Conservation (phyloP, 495 filamentous ascomycete genomes). For the Xylaria longipes region DNA sequence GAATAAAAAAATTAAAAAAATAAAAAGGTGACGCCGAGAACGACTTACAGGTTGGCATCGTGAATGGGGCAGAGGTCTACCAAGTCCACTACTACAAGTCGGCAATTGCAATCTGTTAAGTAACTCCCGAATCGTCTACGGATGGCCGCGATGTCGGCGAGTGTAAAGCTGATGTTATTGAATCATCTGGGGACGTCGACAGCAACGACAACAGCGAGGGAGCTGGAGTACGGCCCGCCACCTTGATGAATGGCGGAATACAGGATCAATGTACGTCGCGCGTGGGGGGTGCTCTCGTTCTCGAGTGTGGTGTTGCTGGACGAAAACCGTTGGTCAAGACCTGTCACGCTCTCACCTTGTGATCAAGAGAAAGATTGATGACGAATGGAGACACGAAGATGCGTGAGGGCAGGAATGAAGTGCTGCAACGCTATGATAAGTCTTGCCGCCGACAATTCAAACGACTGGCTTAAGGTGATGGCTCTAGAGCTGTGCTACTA, state of each 20-base stretch:
- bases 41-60: constrained; percentile 71
- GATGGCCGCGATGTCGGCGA: constrained; percentile 36
- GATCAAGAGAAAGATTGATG: not conserved
- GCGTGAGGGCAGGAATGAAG: not conserved
- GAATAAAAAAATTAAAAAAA: not conserved
- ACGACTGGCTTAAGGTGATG: constrained; percentile 5
- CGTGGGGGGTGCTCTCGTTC: not conserved
- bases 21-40: not conserved
- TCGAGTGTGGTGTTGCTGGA: not conserved
- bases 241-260: constrained; percentile 23
- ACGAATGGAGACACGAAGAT: not conserved
- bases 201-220: constrained; percentile 1
- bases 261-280: not conserved
- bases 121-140: constrained; percentile 49
- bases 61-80: constrained; percentile 22
- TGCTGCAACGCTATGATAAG: constrained; percentile 17
- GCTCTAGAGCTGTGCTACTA: not conserved
- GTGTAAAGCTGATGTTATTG: constrained; percentile 52
- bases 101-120: constrained; percentile 30
- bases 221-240: constrained; percentile 27
- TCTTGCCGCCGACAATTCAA: not conserved
- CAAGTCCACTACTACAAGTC: not conserved
- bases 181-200: constrained; percentile 44
- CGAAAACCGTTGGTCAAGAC: not conserved
- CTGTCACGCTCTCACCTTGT: not conserved